Base-by-base conservation (phyloP, 2,329 filamentous ascomycete genomes). In the Amesomyces nigricolor region DNA sequence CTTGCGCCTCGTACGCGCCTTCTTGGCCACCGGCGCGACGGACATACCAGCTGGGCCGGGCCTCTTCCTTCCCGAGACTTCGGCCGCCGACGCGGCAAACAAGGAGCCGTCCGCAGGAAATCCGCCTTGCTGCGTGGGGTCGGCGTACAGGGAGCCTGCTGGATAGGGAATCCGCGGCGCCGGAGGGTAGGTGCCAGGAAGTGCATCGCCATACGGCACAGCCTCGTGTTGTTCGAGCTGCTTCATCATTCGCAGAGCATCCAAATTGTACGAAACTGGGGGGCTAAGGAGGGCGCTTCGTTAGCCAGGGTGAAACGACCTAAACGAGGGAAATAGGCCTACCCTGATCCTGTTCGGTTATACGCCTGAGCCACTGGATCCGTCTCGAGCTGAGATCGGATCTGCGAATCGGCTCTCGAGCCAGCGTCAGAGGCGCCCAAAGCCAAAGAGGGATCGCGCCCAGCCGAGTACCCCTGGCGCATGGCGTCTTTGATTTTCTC, bases 21-120 rank as follows among this genome's bases (percentile, higher is more conserved):
- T 63, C 54, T 63, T 64, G 0, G 58, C 53, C 9, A 57, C 46
- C 7, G 47, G 42, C 6, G 56, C 16, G 39, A 39, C 22, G 38
- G 53, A 19, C 37, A 50, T 38, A 16, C 47, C 10, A 47, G 44
- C 40, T 7, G 37, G 51, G 13, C 56, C 58, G 10, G 22, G 47
- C 42, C 61, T 56, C 49, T 64, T 64, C 38, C 47, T 48, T 10
- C 59, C 51, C 4, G 52, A 7, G 14, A 49, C 51, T 30, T 61
- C 56, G 17, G 59, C 58, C 11, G 64, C 63, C 26, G 63, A 61
- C 42, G 57, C 53, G 10, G 62, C 62, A 40, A 60, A 65, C 0
- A 59, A 39, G 17, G 58, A 50, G 10, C 61, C 63, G 19, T 56
- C 51, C 5, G 51, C 2, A 35, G 53, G 59, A 32, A 57, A 56